Conservation (phyloP, 106 monocot genomes). For the Allium cepa region DNA sequence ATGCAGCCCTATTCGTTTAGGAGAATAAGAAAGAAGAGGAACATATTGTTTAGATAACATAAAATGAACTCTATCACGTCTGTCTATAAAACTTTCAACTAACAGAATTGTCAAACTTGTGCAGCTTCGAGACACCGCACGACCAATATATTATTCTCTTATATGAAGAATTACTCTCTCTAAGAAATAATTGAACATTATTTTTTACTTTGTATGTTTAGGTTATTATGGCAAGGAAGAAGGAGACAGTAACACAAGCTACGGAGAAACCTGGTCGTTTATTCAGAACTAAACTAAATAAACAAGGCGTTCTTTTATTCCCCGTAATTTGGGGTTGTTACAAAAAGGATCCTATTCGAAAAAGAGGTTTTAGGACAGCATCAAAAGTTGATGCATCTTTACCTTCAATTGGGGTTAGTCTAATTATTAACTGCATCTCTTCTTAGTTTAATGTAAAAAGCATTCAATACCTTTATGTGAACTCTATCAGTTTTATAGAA, state of each 20-base stretch:
- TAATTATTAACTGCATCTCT: slow-evolving; percentile 18
- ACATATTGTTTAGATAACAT: slow-evolving; percentile 76
- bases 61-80: slow-evolving; percentile 90
- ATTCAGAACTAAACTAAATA: slow-evolving; percentile 78
- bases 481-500: neutral
- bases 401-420: slow-evolving; percentile 84
- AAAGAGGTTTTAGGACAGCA: slow-evolving; percentile 57
- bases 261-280: slow-evolving; percentile 50
- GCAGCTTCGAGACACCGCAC: slow-evolving; percentile 74
- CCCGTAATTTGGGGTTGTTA: slow-evolving; percentile 75
- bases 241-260: slow-evolving; percentile 68
- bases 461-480: neutral
- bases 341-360: slow-evolving; percentile 32
- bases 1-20: slow-evolving; percentile 86
- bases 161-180: neutral
- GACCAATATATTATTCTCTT: slow-evolving; percentile 97
- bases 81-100: slow-evolving; percentile 87
- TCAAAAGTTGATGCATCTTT: slow-evolving; percentile 46
- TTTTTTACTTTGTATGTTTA: slow-evolving; percentile 26
- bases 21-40: slow-evolving; percentile 96
- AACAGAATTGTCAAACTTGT: slow-evolving; percentile 92
- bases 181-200: too few species aligned
- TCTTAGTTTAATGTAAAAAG: neutral
- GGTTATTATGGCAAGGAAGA: slow-evolving; percentile 93
- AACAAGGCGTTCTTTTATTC: slow-evolving; percentile 75